These are phyloP conservation scores for Vitis hybrid DNA, from an alignment of 177 flowering plant genomes.

Conservation along the genomic window DNA sequence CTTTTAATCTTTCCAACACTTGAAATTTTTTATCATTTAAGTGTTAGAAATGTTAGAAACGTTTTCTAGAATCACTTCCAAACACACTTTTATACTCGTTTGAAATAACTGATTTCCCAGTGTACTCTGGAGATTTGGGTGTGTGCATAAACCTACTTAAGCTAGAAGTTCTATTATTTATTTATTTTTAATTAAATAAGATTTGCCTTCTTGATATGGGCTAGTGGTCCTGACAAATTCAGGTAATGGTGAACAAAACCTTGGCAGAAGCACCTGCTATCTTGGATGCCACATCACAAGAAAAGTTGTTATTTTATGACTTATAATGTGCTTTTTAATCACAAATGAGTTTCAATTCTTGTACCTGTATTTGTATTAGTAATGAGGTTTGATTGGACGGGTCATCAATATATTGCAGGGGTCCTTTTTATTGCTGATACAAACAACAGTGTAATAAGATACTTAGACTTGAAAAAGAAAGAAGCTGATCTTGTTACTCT, in stretches of 20 bases:
- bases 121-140: too few species aligned
- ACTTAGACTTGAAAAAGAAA: constrained; percentile 54
- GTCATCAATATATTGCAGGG: constrained; percentile 46
- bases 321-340: neutral
- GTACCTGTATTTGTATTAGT: neutral
- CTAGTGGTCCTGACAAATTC: neutral
- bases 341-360: neutral
- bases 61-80: too few species aligned
- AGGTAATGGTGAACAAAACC: neutral
- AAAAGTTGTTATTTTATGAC: neutral
- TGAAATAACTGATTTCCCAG: too few species aligned
- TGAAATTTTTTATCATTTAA: too few species aligned
- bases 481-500: constrained; percentile 59
- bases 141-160: too few species aligned
- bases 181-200: too few species aligned
- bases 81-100: neutral
- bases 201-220: neutral
- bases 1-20: too few species aligned
- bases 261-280: neutral
- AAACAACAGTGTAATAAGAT: constrained; percentile 81
- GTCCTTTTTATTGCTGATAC: constrained; percentile 80
- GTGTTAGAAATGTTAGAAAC: too few species aligned
- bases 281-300: too few species aligned
- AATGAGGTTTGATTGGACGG: neutral
- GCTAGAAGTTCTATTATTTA: too few species aligned